Conservation (phyloP, 1,284 basidiomycete genomes). For the Peniophora sp. region DNA sequence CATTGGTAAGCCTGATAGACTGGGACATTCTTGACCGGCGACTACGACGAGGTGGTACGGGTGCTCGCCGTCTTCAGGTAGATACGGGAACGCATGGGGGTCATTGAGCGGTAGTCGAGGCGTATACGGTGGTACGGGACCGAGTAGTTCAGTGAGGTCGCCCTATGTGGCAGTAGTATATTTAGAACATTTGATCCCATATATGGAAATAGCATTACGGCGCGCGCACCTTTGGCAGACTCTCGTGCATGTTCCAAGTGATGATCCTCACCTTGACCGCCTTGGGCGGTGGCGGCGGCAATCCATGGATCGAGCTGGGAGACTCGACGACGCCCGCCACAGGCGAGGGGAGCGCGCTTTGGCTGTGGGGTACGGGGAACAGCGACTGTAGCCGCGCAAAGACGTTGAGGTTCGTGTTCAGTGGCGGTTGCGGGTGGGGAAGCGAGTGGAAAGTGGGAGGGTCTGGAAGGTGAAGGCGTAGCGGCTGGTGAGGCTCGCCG, state of each 20-base stretch:
- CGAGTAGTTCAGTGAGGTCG: slow-evolving; percentile 68
- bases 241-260: slow-evolving; percentile 76
- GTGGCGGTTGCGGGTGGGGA: no score
- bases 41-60: slow-evolving; percentile 79
- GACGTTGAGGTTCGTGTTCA: slow-evolving; percentile 18
- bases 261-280: slow-evolving; percentile 43
- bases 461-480: no score
- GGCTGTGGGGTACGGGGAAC: slow-evolving; percentile 24
- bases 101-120: slow-evolving; percentile 19
- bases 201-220: slow-evolving; percentile 1
- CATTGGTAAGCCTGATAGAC: slow-evolving; percentile 69
- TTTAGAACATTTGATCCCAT: not conserved
- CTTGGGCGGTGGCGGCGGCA: slow-evolving; percentile 23
- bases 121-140: slow-evolving; percentile 49
- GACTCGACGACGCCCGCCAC: slow-evolving; percentile 11
- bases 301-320: slow-evolving; percentile 14
- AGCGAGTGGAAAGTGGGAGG: no score
- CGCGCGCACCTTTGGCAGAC: slow-evolving; percentile 54
- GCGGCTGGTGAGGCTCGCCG: no score
- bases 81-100: slow-evolving; percentile 33
- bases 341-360: slow-evolving; percentile 7
- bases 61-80: slow-evolving; percentile 48
- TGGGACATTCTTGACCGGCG: slow-evolving; percentile 80
- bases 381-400: slow-evolving; percentile 35
- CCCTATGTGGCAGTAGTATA: slow-evolving; percentile 38